Percentiles rank a stretch among this genome's conserved stretches.
Evolutionary conservation across 164 flowering plant species (phyloP).

Genomic region (Vitis amurensis): DNA sequence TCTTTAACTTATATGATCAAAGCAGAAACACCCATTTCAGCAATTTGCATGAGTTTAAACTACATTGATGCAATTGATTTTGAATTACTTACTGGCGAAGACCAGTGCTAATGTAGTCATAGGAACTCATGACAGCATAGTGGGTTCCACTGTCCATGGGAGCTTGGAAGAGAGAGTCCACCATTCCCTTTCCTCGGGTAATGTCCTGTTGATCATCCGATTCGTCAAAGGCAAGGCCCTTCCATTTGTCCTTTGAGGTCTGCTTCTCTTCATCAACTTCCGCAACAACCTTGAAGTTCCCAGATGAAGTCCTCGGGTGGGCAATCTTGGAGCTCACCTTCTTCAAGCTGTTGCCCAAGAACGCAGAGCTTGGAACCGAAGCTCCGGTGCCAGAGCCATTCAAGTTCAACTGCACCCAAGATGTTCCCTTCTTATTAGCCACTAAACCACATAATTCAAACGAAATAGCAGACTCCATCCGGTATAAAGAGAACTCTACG

Average conservation of each 20-base stretch:
- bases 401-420: constrained; percentile 44
- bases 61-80: not conserved
- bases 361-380: constrained; percentile 45
- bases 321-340: constrained; percentile 34
- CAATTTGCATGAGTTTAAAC: too few species aligned
- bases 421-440: constrained; percentile 10
- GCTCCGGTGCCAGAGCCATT: constrained; percentile 31
- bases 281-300: constrained; percentile 32
- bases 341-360: constrained; percentile 55
- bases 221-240: constrained; percentile 45
- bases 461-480: not conserved
- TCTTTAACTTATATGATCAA: too few species aligned
- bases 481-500: not conserved
- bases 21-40: too few species aligned
- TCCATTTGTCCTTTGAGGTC: constrained; percentile 50
- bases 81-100: constrained; percentile 45
- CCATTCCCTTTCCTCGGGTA: constrained; percentile 60
- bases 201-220: constrained; percentile 74
- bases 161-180: constrained; percentile 62
- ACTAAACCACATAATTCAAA: constrained; percentile 9
- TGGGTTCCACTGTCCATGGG: constrained; percentile 51
- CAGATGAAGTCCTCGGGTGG: constrained; percentile 12
- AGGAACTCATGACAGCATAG: constrained; percentile 50
- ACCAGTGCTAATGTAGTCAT: constrained; percentile 53
- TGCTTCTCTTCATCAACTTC: constrained; percentile 40